Evolutionary conservation across 2,329 filamentous ascomycete genomes (phyloP).

Genomic region (Chalaropsis thielavioides): DNA sequence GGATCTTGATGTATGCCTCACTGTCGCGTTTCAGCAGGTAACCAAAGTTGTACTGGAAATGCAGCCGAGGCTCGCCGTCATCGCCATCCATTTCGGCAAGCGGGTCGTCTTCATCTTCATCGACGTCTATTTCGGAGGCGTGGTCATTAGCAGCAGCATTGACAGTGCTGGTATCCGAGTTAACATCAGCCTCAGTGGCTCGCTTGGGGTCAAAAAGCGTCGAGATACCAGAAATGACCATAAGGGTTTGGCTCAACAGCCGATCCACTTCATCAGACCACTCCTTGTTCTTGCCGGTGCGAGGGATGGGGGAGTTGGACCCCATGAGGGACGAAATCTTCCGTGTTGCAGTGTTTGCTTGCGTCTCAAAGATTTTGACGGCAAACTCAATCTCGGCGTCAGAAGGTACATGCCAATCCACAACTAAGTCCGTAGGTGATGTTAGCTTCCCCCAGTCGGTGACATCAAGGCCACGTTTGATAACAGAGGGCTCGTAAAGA

Average conservation of each 20-base stretch:
- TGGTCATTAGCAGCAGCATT: conserved; percentile 37
- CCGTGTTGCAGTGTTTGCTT: conserved; percentile 61
- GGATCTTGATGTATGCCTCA: conserved; percentile 58
- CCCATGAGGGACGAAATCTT: conserved; percentile 68
- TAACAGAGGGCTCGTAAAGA: conserved; percentile 66
- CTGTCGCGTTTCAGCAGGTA: conserved; percentile 51
- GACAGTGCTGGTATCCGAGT: conserved; percentile 27
- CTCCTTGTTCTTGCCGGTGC: conserved; percentile 91
- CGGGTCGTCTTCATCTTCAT: conserved; percentile 36
- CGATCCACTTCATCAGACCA: conserved; percentile 96
- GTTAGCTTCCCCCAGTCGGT: conserved; percentile 75
- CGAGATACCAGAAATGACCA: conserved; percentile 84
- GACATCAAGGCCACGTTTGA: conserved; percentile 56
- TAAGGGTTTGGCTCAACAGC: conserved; percentile 70
- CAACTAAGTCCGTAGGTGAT: conserved; percentile 58
- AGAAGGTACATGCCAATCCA: conserved; percentile 81
- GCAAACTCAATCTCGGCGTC: conserved; percentile 75
- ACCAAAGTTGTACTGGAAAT: conserved; percentile 78
- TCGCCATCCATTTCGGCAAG: conserved; percentile 49
- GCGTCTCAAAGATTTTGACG: conserved; percentile 72
- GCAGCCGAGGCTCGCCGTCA: conserved; percentile 69
- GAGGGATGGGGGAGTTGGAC: conserved; percentile 65
- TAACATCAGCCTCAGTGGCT: conserved; percentile 37
- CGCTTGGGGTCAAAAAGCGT: conserved; percentile 73
- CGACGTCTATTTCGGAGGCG: conserved; percentile 28